Percentiles rank a stretch among this genome's conserved stretches.
Conservation (phyloP, 2,329 filamentous ascomycete genomes). For the Alternaria infectoria region DNA sequence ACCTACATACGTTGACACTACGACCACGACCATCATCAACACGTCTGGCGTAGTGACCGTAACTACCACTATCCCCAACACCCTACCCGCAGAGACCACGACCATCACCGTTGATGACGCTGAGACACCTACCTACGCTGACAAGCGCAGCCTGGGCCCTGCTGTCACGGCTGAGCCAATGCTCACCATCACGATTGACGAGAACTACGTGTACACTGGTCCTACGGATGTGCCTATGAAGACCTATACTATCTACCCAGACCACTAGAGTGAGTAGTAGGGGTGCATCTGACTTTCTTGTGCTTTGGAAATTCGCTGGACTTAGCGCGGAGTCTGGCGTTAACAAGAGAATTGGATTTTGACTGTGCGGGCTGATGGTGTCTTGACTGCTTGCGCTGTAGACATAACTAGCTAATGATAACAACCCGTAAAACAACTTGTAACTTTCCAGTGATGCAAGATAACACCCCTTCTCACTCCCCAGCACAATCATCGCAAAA, state of each 20-base stretch:
- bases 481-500: conserved; percentile 2
- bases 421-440: not conserved
- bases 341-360: not conserved
- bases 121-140: not conserved
- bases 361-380: not conserved
- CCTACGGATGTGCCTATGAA: not conserved
- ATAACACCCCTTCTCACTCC: not conserved
- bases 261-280: not conserved
- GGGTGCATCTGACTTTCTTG: not conserved
- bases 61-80: not conserved
- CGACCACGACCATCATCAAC: not conserved
- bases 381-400: not conserved
- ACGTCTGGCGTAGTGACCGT: not conserved
- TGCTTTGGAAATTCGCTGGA: not conserved
- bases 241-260: not conserved
- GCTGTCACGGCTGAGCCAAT: not conserved
- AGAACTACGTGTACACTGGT: not conserved
- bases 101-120: not conserved
- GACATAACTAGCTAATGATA: not conserved
- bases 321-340: not conserved
- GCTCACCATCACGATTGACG: not conserved
- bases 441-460: not conserved
- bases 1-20: not conserved
- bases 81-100: not conserved
- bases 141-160: not conserved